Conservation (phyloP, 805 yeast genomes). For the Yamadazyma sp. region DNA sequence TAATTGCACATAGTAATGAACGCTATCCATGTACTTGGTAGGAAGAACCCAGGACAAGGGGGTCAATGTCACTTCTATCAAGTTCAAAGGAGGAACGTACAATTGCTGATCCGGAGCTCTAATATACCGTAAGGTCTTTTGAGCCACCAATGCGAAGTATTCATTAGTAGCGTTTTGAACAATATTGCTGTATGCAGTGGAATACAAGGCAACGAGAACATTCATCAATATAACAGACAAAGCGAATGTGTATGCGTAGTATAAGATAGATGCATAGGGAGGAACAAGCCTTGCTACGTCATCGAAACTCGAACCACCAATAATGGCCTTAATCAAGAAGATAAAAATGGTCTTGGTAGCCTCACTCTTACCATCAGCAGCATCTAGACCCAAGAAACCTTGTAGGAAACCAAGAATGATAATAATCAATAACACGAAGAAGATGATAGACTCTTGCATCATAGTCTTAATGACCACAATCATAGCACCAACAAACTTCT, state of each 20-base stretch:
- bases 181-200: constrained; percentile 79
- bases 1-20: constrained; percentile 61
- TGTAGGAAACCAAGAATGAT: constrained; percentile 80
- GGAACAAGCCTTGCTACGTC: constrained; percentile 73
- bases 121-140: constrained; percentile 77
- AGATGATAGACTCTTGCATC: constrained; percentile 84
- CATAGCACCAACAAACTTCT: constrained; percentile 84
- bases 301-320: constrained; percentile 72
- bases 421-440: constrained; percentile 69
- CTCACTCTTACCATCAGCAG: constrained; percentile 81
- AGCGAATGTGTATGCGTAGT: constrained; percentile 74
- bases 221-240: constrained; percentile 76
- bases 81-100: constrained; percentile 81
- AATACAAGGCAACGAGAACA: constrained; percentile 79
- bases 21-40: constrained; percentile 29
- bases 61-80: constrained; percentile 54
- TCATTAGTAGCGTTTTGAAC: constrained; percentile 83
- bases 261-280: constrained; percentile 81
- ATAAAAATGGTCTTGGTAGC: constrained; percentile 64
- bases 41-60: constrained; percentile 36
- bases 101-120: constrained; percentile 88
- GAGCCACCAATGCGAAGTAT: constrained; percentile 79
- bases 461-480: constrained; percentile 79
- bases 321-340: constrained; percentile 66
- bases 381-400: constrained; percentile 83